Conservation (phyloP, 2,329 filamentous ascomycete species). For the Elsinoe australis region DNA sequence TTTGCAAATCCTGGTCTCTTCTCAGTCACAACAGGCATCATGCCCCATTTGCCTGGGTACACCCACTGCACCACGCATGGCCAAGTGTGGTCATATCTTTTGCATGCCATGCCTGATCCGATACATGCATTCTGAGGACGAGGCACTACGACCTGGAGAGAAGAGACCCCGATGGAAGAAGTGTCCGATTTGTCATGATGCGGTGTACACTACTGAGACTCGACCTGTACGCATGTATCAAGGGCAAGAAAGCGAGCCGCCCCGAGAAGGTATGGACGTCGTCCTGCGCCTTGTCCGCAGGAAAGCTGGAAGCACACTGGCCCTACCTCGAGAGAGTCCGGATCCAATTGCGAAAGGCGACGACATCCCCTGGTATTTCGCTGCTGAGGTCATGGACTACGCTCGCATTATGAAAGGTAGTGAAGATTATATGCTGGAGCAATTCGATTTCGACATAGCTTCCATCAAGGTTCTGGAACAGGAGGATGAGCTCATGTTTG, state of each 20-base stretch:
- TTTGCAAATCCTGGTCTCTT: constrained; percentile 82
- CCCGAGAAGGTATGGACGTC: constrained; percentile 79
- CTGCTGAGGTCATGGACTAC: constrained; percentile 89
- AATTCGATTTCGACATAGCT: constrained; percentile 71
- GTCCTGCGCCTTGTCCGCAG: constrained; percentile 80
- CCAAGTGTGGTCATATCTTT: constrained; percentile 94
- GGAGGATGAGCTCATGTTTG: constrained; percentile 87
- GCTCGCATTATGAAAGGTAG: constrained; percentile 92
- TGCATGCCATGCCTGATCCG: constrained; percentile 88
- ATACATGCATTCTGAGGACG: constrained; percentile 83
- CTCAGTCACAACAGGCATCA: constrained; percentile 76
- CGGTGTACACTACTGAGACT: constrained; percentile 83
- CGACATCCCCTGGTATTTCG: constrained; percentile 90
- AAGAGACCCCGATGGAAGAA: constrained; percentile 81
- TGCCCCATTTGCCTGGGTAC: constrained; percentile 94
- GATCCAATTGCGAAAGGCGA: constrained; percentile 62
- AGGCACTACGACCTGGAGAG: constrained; percentile 51
- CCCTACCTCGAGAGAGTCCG: constrained; percentile 73
- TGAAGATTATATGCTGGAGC: constrained; percentile 72
- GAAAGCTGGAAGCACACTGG: constrained; percentile 71
- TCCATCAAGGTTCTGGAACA: constrained; percentile 68
- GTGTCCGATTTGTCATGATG: constrained; percentile 92
- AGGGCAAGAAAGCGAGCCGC: constrained; percentile 75
- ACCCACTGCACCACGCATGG: constrained; percentile 91
- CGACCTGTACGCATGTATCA: constrained; percentile 84